A percentile compares a stretch with the other conserved stretches of the same genome.
Evolutionary conservation across 2,329 filamentous ascomycete genomes (phyloP).

Genomic region (Ustulina deusta): DNA sequence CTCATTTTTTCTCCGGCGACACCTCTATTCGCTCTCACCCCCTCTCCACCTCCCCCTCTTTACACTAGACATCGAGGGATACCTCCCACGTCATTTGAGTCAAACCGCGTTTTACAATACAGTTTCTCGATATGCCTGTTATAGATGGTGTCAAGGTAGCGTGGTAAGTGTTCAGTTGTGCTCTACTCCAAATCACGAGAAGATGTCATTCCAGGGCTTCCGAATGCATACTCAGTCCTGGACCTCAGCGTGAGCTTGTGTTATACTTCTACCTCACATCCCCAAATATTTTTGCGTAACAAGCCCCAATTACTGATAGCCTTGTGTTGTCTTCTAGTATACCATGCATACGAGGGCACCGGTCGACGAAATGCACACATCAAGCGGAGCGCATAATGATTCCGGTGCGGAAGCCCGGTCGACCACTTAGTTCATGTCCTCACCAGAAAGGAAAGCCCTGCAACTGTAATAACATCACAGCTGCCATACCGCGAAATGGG

Average conservation of each 20-base stretch:
- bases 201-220: conserved; percentile 11
- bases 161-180: conserved; percentile 66
- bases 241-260: background rate
- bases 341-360: conserved; percentile 80
- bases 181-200: background rate
- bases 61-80: conserved; percentile 4
- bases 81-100: conserved; percentile 17
- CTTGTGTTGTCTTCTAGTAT: conserved; percentile 60
- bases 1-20: background rate
- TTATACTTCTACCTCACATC: conserved; percentile 3
- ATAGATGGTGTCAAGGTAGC: conserved; percentile 80
- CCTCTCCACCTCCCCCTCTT: conserved; percentile 29
- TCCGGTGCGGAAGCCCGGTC: conserved; percentile 77
- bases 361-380: conserved; percentile 80
- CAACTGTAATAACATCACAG: conserved; percentile 72
- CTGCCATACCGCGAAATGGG: conserved; percentile 70
- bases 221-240: background rate
- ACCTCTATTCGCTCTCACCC: conserved; percentile 13
- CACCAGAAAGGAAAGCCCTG: conserved; percentile 73
- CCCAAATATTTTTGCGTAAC: conserved; percentile 7
- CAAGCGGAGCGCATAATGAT: conserved; percentile 75
- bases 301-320: conserved; percentile 33
- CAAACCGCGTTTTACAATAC: conserved; percentile 12
- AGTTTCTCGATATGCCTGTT: conserved; percentile 67
- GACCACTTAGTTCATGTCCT: conserved; percentile 76